phyloP scores from a whole-genome alignment of 352 stramenopile species.

The Pythium scleroteichum region DNA sequence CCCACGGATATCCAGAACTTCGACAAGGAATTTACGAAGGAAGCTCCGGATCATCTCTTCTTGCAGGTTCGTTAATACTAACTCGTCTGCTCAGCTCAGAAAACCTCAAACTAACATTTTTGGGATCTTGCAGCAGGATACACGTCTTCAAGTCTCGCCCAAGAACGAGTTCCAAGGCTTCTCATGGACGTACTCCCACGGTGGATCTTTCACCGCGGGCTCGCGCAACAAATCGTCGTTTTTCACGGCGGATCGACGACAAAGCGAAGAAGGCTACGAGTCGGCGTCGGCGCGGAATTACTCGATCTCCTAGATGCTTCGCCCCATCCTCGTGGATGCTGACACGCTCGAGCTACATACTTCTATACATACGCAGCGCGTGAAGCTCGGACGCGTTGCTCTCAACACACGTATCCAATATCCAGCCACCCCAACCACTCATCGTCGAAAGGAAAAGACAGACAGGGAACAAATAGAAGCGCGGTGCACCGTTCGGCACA shows the following conservation, averaged over 20 bases:
- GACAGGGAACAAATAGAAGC: constrained; percentile 2
- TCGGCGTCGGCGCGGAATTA: constrained; percentile 33
- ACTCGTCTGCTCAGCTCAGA: too few species aligned
- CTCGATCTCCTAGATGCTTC: constrained; percentile 30
- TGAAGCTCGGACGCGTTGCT: background rate
- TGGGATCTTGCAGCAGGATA: constrained; percentile 63
- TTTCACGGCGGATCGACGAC: constrained; percentile 21
- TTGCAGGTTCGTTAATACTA: too few species aligned
- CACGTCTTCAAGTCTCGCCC: constrained; percentile 64
- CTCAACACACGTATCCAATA: background rate
- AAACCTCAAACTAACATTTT: too few species aligned
- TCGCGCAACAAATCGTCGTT: constrained; percentile 28
- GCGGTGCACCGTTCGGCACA: background rate
- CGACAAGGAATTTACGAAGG: constrained; percentile 87
- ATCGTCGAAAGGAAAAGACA: background rate
- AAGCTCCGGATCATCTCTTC: constrained; percentile 75
- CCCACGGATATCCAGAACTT: constrained; percentile 89
- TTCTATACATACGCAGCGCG: background rate
- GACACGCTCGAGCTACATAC: constrained; percentile 2
- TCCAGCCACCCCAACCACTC: background rate
- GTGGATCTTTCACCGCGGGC: constrained; percentile 24
- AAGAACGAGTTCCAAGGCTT: constrained; percentile 89
- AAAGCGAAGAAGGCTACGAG: constrained; percentile 40
- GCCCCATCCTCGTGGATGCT: background rate
- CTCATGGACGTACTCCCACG: constrained; percentile 58